Base-by-base conservation (phyloP, 164 flowering plant species). In the Warburgia ugandensis region DNA sequence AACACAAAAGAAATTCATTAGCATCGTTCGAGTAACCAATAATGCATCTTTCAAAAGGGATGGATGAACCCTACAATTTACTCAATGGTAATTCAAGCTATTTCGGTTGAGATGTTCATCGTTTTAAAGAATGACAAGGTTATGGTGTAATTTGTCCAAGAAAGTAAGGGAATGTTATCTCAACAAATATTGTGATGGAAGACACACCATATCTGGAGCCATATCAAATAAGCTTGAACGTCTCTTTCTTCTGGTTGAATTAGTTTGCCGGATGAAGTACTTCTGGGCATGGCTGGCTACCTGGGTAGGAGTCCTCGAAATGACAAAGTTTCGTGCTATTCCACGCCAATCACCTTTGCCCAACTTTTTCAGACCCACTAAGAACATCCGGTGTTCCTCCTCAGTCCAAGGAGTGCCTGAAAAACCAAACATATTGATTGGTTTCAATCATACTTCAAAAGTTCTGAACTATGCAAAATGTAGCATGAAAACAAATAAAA, bases 331-430 rank as follows among this genome's bases (percentile, higher is more conserved):
- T 2, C 83, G 72, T 30, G 97, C 70, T 56, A 91, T 91, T 4
- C 96, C 96, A 39, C 96, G 84, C 97, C 97, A 91, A 31, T 86
- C 96, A 26, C 97, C 97, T 69, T 91, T 91, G 22, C 97, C 97
- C 62, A 91, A 58, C 57, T 83, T 84, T 58, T 79, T 85, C 20
- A 91, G 90, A 58, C 97, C 97, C 59, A 81, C 26, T 32, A 91
- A 60, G 65, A 91, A 91, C 29, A 79, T 40, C 26, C 94, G 62
- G 37, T 91, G 97, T 65, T 91, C 97, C 54, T 91, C 92, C 46
- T 84, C 94, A 21, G 96, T 86, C 96, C 97, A 91, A 16, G 94
- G 92, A n/a, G 61, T 61, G 45, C 96, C 96, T 91, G 71, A 39
- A 67, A 58, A 29, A 14, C 36, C 23, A 12, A 11, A 30, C 29